Base-by-base conservation (phyloP, 129 eudicot genomes). In the Helianthus annuus region DNA sequence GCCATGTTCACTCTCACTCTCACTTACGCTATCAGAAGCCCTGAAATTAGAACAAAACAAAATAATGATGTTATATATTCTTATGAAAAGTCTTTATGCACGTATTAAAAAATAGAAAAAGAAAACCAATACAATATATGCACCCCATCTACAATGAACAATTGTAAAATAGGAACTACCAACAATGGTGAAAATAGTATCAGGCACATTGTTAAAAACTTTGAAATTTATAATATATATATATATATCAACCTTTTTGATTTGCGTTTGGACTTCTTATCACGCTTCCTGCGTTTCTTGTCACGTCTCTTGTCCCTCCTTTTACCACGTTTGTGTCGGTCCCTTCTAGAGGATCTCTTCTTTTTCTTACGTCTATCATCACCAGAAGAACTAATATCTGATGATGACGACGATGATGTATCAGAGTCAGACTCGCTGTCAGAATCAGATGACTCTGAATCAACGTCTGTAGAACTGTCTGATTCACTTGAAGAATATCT, bases 321-420 rank as follows among this genome's bases (percentile, higher is more conserved):
- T 76, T 86, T 95, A 9, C 84, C 79, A 22, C 89, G 97, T 70
- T 74, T 90, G 78, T 83, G 78, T 39, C 85, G 89, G 42, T 83
- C 91, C 79, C 83, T 89, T 76, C 83, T 95, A 11, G 92, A 81
- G n/a, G 83, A 81, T 84, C 97, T 86, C 78, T 95, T 95, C 77
- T 91, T 83, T 85, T 82, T 95, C 84, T 71, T 88, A 15, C 84
- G 91, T 72, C 86, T 88, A 46, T 85, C 96, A 81, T 90, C 96
- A 68, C 99, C 88, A 77, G 99, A 95, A 16, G 99, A 95, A 70
- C 99, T 95, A 9, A 76, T 42, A 22, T 83, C 96, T 66, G 96
- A 84, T 73, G 91, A 86, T 51, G 96, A 88, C 10, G 96, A 82
- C 45, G 88, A 86, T 51, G 96, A 84, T 44, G 83, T 75, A 58